Conservation (phyloP, 768 basidiomycete species). For the Boletus rubroflammeus region DNA sequence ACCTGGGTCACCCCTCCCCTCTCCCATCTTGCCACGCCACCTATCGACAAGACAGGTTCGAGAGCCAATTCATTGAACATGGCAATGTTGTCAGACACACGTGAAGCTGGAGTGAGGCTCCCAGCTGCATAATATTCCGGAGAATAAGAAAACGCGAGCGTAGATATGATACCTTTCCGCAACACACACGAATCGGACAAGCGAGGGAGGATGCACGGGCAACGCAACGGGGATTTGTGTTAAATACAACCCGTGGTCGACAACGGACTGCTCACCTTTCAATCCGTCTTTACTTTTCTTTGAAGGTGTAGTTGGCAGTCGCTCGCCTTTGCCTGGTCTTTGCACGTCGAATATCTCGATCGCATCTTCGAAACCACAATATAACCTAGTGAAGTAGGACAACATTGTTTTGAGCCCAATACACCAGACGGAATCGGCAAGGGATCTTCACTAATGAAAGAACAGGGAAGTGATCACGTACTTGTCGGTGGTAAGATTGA, state of each 20-base stretch:
- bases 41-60: constrained; percentile 59
- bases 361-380: constrained; percentile 83
- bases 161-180: constrained; percentile 73
- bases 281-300: constrained; percentile 82
- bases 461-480: constrained; percentile 24
- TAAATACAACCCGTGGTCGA: neutral
- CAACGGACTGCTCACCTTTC: constrained; percentile 55
- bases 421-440: neutral
- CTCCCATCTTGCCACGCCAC: constrained; percentile 43
- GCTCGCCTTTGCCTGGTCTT: constrained; percentile 67
- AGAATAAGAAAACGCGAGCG: constrained; percentile 70
- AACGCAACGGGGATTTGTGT: neutral
- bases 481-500: constrained; percentile 68
- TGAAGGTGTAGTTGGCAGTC: constrained; percentile 66
- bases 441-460: neutral
- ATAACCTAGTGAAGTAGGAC: constrained; percentile 44
- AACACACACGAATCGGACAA: constrained; percentile 1
- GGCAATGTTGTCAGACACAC: constrained; percentile 51
- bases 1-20: constrained; percentile 50
- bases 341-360: constrained; percentile 83
- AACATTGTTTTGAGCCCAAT: neutral
- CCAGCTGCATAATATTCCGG: constrained; percentile 79
- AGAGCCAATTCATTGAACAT: constrained; percentile 61
- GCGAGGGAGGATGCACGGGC: neutral
- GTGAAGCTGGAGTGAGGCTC: constrained; percentile 51